phyloP scores from a whole-genome alignment of 352 stramenopile genomes.

The Aphanomyces astaci region DNA sequence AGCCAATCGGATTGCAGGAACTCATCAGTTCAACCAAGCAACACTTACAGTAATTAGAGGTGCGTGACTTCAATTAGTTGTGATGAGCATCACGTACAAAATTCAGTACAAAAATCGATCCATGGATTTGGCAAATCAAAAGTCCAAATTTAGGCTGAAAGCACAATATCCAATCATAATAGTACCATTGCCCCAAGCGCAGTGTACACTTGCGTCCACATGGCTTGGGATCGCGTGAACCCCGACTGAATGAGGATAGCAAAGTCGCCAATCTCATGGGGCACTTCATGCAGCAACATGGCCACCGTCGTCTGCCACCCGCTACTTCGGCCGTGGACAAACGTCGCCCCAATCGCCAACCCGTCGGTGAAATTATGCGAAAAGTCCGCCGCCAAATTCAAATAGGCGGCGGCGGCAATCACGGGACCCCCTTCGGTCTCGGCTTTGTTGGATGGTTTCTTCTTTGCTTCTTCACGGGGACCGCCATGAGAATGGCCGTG shows the following conservation, averaged over 20 bases:
- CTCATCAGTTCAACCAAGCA: no score
- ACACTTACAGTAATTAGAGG: no score
- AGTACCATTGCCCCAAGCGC: constrained; percentile 79
- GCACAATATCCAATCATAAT: no score
- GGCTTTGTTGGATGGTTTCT: constrained; percentile 23
- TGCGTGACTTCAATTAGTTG: no score
- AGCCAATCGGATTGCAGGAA: no score
- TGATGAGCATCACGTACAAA: no score
- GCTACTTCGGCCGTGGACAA: constrained; percentile 47
- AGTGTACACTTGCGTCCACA: constrained; percentile 87
- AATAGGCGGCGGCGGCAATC: constrained; percentile 75
- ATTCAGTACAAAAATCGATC: no score
- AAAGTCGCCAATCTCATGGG: constrained; percentile 90
- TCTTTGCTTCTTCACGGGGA: constrained; percentile 26
- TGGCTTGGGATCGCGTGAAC: constrained; percentile 83
- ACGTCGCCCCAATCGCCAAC: constrained; percentile 88
- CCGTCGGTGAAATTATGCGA: constrained; percentile 92
- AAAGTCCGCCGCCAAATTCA: constrained; percentile 88
- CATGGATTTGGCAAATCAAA: no score
- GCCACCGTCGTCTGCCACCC: constrained; percentile 80
- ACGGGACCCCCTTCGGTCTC: not conserved
- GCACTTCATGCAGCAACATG: constrained; percentile 87
- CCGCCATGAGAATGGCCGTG: constrained; percentile 34
- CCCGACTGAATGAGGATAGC: constrained; percentile 87
- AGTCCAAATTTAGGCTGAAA: no score